Percentiles rank a stretch among this genome's conserved stretches.
Conservation (phyloP, 2,329 filamentous ascomycete species). For the Aspergillus persii region DNA sequence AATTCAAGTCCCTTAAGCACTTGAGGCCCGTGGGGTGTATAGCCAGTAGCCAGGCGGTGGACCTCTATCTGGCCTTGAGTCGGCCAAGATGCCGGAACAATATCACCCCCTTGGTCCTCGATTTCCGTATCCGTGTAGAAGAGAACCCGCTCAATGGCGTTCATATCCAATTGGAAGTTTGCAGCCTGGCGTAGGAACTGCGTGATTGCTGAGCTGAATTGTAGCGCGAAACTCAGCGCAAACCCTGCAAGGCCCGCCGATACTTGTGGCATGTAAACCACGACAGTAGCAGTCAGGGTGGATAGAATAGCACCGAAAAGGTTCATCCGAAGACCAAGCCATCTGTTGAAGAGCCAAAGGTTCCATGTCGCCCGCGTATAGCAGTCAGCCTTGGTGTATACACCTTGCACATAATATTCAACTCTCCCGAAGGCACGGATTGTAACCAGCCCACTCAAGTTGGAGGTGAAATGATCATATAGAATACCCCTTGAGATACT, state of each 20-base stretch:
- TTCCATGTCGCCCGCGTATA: background rate
- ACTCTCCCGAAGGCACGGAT: too few relatives aligned
- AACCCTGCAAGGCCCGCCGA: background rate
- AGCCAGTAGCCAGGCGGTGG: slow-evolving; percentile 68
- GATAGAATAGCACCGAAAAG: background rate
- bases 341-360: background rate
- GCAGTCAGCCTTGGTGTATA: background rate
- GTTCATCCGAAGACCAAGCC: background rate
- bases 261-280: background rate
- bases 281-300: background rate
- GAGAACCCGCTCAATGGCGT: slow-evolving; percentile 45
- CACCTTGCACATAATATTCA: background rate
- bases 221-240: background rate
- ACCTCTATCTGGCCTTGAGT: slow-evolving; percentile 68
- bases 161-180: slow-evolving; percentile 12
- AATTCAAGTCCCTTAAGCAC: slow-evolving; percentile 28
- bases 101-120: slow-evolving; percentile 25
- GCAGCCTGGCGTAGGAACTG: background rate
- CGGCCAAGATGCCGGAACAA: slow-evolving; percentile 31
- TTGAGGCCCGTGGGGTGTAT: slow-evolving; percentile 65
- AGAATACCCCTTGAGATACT: too few relatives aligned
- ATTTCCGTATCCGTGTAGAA: slow-evolving; percentile 50
- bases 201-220: background rate
- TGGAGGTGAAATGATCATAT: too few relatives aligned
- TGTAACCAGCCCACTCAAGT: too few relatives aligned